Evolutionary conservation across 176 grass and related monocot species (phyloP).

Genomic region (Oryza australiensis): DNA sequence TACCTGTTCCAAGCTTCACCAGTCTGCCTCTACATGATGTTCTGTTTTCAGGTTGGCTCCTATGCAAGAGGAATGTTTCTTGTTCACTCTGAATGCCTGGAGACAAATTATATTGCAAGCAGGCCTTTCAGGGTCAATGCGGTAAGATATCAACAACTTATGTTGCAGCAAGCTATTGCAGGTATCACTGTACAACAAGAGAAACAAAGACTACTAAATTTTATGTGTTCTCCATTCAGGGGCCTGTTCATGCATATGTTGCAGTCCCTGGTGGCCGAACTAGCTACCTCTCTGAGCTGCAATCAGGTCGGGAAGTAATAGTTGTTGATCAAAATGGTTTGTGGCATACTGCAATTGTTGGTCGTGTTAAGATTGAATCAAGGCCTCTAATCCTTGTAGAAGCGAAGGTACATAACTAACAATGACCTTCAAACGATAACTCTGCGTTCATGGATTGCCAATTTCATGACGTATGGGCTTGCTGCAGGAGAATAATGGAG

Average conservation of each 20-base stretch:
- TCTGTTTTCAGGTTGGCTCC: conserved; percentile 67
- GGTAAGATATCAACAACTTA: conserved; percentile 47
- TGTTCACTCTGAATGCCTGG: conserved; percentile 98
- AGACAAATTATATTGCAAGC: conserved; percentile 92
- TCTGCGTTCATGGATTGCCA: not conserved
- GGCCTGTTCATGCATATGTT: conserved; percentile 91
- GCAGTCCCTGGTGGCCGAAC: conserved; percentile 80
- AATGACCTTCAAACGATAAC: not conserved
- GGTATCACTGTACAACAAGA: not conserved
- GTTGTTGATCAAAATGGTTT: conserved; percentile 68
- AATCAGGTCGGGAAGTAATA: conserved; percentile 78
- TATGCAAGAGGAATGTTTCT: conserved; percentile 87
- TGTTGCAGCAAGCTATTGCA: not conserved
- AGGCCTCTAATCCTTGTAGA: conserved; percentile 90
- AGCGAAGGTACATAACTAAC: conserved; percentile 58
- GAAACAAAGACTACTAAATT: not conserved
- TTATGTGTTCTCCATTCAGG: conserved; percentile 42
- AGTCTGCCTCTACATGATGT: not conserved
- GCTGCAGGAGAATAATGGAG: conserved; percentile 51
- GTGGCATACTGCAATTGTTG: conserved; percentile 73
- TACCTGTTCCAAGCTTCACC: not conserved
- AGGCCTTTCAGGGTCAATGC: conserved; percentile 95
- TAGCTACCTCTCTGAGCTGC: conserved; percentile 85
- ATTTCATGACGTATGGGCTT: conserved; percentile 32
- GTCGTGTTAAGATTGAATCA: conserved; percentile 94